Conservation (phyloP, 1,284 basidiomycete species). For the Schizophyllum amplum region DNA sequence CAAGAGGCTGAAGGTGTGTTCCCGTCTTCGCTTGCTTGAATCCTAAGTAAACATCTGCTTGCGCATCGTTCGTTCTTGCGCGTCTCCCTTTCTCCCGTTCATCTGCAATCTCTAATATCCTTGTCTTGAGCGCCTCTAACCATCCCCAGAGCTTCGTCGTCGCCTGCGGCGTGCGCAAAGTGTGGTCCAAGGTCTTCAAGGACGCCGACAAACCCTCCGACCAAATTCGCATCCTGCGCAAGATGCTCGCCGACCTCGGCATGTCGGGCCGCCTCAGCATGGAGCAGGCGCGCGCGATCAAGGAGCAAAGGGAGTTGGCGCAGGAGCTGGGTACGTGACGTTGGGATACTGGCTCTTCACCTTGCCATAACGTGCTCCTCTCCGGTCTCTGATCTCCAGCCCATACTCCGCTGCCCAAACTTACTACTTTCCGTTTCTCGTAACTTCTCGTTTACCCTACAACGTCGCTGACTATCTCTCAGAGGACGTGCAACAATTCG, state of each 20-base stretch:
- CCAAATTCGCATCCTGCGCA: slow-evolving; percentile 60
- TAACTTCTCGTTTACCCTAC: too few species aligned
- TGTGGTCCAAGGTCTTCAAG: slow-evolving; percentile 74
- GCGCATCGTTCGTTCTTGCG: too few species aligned
- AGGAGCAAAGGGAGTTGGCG: slow-evolving; percentile 62
- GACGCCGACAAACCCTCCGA: slow-evolving; percentile 45
- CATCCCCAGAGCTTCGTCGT: slow-evolving; percentile 51
- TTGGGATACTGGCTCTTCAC: not conserved
- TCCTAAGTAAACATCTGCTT: too few species aligned
- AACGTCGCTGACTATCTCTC: too few species aligned
- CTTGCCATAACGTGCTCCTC: not conserved
- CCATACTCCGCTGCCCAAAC: too few species aligned
- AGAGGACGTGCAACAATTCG: slow-evolving; percentile 66
- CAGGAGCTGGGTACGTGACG: slow-evolving; percentile 66
- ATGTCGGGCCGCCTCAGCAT: slow-evolving; percentile 75
- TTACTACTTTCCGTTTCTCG: too few species aligned
- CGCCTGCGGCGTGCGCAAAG: slow-evolving; percentile 76
- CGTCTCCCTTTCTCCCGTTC: slow-evolving; percentile 1
- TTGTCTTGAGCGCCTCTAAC: too few species aligned
- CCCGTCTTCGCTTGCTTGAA: not conserved
- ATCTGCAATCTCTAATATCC: too few species aligned
- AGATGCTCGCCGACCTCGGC: slow-evolving; percentile 63
- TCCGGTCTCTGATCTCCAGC: too few species aligned
- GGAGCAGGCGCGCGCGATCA: slow-evolving; percentile 72
- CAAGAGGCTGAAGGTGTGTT: slow-evolving; percentile 47